These are phyloP conservation scores for Fusarium cicatricum DNA, from an alignment of 2,329 filamentous ascomycete genomes.

Conservation along the genomic window DNA sequence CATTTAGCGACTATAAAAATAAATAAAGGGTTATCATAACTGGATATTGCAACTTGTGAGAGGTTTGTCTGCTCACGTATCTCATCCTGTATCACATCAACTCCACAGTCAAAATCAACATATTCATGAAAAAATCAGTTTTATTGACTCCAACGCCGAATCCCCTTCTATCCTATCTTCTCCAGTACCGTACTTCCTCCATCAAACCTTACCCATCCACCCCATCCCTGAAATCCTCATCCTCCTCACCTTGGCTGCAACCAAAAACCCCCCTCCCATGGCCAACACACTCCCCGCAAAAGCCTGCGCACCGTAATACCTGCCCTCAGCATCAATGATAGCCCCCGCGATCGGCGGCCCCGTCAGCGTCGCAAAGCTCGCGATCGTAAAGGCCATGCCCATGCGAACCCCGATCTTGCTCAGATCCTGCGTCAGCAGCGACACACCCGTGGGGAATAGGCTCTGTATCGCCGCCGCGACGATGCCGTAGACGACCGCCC, in stretches of 20 bases:
- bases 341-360: slow-evolving; percentile 62
- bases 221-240: slow-evolving; percentile 49
- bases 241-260: slow-evolving; percentile 49
- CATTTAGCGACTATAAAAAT: no score
- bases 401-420: slow-evolving; percentile 62
- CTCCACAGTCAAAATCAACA: background rate
- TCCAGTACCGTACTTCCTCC: no score
- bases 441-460: slow-evolving; percentile 68
- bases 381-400: slow-evolving; percentile 66
- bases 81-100: background rate
- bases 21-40: no score
- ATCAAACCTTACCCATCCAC: slow-evolving; percentile 52
- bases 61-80: no score
- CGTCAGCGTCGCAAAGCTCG: slow-evolving; percentile 61
- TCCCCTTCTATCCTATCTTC: background rate
- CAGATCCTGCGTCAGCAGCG: slow-evolving; percentile 61
- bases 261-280: slow-evolving; percentile 51
- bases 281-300: slow-evolving; percentile 56
- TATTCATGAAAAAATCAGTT: background rate
- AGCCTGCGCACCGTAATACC: slow-evolving; percentile 58
- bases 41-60: no score
- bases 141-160: background rate
- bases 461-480: slow-evolving; percentile 68
- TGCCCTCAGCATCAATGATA: slow-evolving; percentile 53
- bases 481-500: slow-evolving; percentile 69